Evolutionary conservation across 2,329 filamentous ascomycete species (phyloP), one percentile per base, ranked within the genome.

Genomic region (Arthrobotrys pseudoclavata): DNA sequence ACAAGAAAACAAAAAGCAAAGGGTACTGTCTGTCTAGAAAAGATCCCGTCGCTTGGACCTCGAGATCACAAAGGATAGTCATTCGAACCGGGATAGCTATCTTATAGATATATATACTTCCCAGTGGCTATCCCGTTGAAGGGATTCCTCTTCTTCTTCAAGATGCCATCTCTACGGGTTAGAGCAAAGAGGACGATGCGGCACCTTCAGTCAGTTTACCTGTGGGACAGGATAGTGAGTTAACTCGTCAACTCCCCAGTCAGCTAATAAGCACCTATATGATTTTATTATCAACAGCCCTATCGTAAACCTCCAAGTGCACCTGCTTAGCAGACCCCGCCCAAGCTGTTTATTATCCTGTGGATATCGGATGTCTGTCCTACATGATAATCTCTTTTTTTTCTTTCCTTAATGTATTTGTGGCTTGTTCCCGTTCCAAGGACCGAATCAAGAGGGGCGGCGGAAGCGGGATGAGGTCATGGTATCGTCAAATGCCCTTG

Each of bases 141-240:
- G 63, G 48, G 71, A 55, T 71, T 20, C 50, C 62, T 34, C 34
- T 37, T 71, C n/a, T n/a, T n/a, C n/a, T 63, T 71, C 53, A 62
- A 29, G 74, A 77, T 71, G 74, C 60, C 74, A 45, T 71, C 64
- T 29, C 55, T 71, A 29, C 42, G 40, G 52, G 45, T 77, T n/a
- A 67, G 61, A 68, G 74, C 67, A 34, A 77, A 62, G 67, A 48
- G 74, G 45, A 77, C 53, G 67, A 77, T 77, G 74, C 67, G 74
- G 74, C 74, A 77, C 74, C 62, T 77, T 62, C 74, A 77, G 67
- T 47, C 67, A n/a, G 61, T 70, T 47, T 77, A 77, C 74, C 74
- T 77, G 67, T 77, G 67, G 74, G 74, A 77, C 74, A 77, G 74
- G 74, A 77, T 77, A 55, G 74, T 77, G 71, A 10, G 74, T 77